phyloP scores from a whole-genome alignment of 2,329 filamentous ascomycete genomes.

The Claviceps monticola region DNA sequence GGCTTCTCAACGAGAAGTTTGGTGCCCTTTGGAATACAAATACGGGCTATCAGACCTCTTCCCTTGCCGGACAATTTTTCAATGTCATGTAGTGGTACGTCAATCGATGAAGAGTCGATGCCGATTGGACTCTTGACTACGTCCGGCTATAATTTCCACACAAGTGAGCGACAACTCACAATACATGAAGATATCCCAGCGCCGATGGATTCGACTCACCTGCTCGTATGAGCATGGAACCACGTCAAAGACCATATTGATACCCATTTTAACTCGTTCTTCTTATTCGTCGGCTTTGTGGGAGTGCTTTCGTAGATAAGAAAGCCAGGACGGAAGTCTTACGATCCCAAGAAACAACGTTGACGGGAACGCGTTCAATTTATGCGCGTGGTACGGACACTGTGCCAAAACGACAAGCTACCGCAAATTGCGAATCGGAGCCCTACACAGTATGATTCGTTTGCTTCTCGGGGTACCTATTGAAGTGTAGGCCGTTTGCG shows the following conservation, averaged over 20 bases:
- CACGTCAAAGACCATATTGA: slow-evolving; percentile 1
- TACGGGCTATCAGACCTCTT: not conserved
- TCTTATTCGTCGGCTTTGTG: not conserved
- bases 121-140: not conserved
- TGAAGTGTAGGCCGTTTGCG: not conserved
- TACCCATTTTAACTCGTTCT: not conserved
- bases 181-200: not conserved
- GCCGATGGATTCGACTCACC: not conserved
- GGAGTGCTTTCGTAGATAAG: not conserved
- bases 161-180: no score
- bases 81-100: not conserved
- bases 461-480: not conserved
- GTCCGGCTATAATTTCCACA: not conserved
- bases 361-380: not conserved
- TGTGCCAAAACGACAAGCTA: no score
- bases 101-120: not conserved
- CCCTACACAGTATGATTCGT: not conserved
- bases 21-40: not conserved
- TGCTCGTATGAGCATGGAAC: not conserved
- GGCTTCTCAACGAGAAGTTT: not conserved
- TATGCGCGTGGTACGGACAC: not conserved
- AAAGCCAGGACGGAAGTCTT: not conserved
- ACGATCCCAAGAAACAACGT: not conserved
- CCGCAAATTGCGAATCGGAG: not conserved
- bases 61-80: not conserved